Percentiles rank a stretch among this genome's conserved stretches.
Conservation (phyloP, 805 yeast species). For the Dipodascopsis uninucleata region DNA sequence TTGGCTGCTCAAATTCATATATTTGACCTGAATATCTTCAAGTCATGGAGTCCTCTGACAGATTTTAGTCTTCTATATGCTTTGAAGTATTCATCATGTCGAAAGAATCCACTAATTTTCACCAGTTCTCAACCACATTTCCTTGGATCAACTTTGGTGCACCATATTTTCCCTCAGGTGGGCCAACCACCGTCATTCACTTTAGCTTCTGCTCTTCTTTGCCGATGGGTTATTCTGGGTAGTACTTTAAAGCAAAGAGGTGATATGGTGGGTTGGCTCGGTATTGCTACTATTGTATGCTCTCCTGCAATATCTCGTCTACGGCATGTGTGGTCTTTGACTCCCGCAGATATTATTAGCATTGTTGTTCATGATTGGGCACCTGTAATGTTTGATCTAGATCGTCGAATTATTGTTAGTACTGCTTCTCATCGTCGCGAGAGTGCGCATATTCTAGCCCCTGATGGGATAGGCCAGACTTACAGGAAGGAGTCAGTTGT, state of each 20-base stretch:
- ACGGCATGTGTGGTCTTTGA: slow-evolving; percentile 67
- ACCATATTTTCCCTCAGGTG: slow-evolving; percentile 58
- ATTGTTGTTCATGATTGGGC: slow-evolving; percentile 81
- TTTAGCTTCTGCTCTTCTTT: slow-evolving; percentile 58
- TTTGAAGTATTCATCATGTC: slow-evolving; percentile 40
- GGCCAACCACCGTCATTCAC: slow-evolving; percentile 35
- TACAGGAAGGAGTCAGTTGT: slow-evolving; percentile 74
- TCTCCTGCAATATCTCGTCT: slow-evolving; percentile 78
- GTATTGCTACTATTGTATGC: slow-evolving; percentile 77
- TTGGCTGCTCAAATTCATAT: slow-evolving; percentile 62
- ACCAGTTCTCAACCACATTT: slow-evolving; percentile 72
- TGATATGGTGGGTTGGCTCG: slow-evolving; percentile 92
- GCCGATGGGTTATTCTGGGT: slow-evolving; percentile 85
- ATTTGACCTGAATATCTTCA: slow-evolving; percentile 63
- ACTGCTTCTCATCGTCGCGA: slow-evolving; percentile 51
- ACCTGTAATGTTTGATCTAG: slow-evolving; percentile 84
- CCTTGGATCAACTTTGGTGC: slow-evolving; percentile 63
- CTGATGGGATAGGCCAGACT: slow-evolving; percentile 76
- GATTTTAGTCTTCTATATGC: slow-evolving; percentile 75
- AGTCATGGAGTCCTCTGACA: slow-evolving; percentile 69
- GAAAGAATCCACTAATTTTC: slow-evolving; percentile 73
- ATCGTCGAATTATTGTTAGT: slow-evolving; percentile 62
- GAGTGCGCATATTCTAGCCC: slow-evolving; percentile 72
- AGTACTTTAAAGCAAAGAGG: slow-evolving; percentile 72
- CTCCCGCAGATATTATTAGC: slow-evolving; percentile 56